Base-by-base conservation (phyloP, 768 basidiomycete species). In the Amanita pseudoporphyria region DNA sequence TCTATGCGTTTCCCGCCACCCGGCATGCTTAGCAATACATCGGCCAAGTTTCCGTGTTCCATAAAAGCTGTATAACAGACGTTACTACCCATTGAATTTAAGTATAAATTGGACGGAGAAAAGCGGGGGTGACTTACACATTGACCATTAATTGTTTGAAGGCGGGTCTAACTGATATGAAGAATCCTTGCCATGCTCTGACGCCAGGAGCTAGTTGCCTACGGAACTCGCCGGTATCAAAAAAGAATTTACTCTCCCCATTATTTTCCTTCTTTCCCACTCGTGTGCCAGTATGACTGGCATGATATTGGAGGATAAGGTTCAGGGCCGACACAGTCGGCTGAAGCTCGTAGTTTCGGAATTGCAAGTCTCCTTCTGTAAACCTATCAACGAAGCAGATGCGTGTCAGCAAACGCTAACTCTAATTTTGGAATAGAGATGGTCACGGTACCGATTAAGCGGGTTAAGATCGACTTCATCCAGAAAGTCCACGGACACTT, bases 241-340 rank as follows among this genome's bases (percentile, higher is more conserved):
- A 82, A 60, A 83, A 83, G 50, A 75, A 81, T 10, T 73, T 71
- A 49, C 73, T 77, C 9, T 22, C 47, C 9, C 47, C 39, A 30
- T 49, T 49, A 16, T 19, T 33, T n/a, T 49, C 39, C 12, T 39
- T 39, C 52, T 69, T 67, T 3, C 80, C 79, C 6, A 78, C 72
- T 6, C 74, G 72, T 2, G 73, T 65, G n/a, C 76, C 81, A 9
- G 58, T 63, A 35, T 66, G 62, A 53, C 65, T 61, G 5, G 77
- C 69, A 45, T 73, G 67, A 56, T 73, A 69, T 55, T 78, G 74
- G 16, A 81, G 52, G 33, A 82, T 63, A 26, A 83, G 69, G 53
- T 84, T 82, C 26, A 82, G 60, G 4, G 79, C 79, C 3, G 79
- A 75, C 4, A 78, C 57, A n/a, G 74, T 45, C 0, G 81, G 79